Evolutionary conservation across 129 eudicot genomes (phyloP).

Genomic region (Flaveria ramosissima): DNA sequence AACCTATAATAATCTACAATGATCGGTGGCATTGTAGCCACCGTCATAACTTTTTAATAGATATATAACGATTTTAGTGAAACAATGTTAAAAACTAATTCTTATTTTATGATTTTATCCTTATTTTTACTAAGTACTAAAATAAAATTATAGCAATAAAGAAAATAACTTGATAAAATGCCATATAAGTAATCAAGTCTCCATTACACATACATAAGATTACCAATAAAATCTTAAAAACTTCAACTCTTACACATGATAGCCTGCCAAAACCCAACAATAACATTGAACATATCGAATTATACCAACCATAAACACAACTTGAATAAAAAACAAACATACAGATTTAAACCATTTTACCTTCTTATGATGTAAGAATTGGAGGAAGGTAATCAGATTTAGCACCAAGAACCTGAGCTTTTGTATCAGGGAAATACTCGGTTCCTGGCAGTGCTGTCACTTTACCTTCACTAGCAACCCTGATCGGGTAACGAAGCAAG

Average conservation of each 20-base stretch:
- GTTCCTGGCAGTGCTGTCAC: conserved; percentile 58
- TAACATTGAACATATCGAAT: conserved; percentile 21
- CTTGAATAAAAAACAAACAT: not conserved
- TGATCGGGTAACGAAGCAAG: conserved; percentile 70
- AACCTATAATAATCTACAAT: too few relatives aligned
- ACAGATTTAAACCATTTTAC: not conserved
- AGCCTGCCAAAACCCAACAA: conserved; percentile 8
- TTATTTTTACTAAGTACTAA: not conserved
- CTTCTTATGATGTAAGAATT: conserved; percentile 58
- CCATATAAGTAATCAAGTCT: not conserved
- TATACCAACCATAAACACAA: conserved; percentile 22
- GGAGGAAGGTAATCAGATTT: conserved; percentile 71
- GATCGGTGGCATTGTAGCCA: too few relatives aligned
- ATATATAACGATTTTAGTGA: too few relatives aligned
- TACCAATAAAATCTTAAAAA: conserved; percentile 7
- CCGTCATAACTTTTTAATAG: too few relatives aligned
- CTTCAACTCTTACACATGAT: conserved; percentile 2
- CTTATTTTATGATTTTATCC: too few relatives aligned
- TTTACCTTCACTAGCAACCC: conserved; percentile 51
- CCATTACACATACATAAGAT: conserved; percentile 9
- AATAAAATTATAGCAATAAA: too few relatives aligned
- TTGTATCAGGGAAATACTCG: conserved; percentile 77
- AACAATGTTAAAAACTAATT: too few relatives aligned
- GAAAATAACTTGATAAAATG: not conserved
- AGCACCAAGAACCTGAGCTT: conserved; percentile 64